Percentiles rank a stretch among this genome's conserved stretches.
These are phyloP conservation scores for Vanrija pseudolonga DNA, from an alignment of 1,284 basidiomycete genomes.

Conservation along the genomic window DNA sequence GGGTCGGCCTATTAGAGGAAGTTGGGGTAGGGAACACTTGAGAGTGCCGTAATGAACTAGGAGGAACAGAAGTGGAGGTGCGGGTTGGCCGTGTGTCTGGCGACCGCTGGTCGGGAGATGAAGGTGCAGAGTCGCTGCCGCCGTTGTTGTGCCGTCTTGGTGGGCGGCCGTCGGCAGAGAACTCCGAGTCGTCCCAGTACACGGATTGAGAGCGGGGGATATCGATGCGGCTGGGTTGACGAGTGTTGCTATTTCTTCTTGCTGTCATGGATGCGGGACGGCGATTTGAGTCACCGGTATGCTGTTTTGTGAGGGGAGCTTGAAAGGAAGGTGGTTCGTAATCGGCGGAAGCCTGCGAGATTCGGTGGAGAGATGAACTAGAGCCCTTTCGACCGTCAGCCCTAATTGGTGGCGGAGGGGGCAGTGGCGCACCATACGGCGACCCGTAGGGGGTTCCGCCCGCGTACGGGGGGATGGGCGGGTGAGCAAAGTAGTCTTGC, in stretches of 20 bases:
- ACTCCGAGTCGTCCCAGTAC: constrained; percentile 45
- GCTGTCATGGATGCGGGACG: not conserved
- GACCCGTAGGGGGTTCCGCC: constrained; percentile 4
- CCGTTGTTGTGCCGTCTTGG: not conserved
- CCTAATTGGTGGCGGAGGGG: constrained; percentile 18
- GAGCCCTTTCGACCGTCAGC: constrained; percentile 9
- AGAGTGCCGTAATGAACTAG: constrained; percentile 12
- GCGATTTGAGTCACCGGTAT: constrained; percentile 8
- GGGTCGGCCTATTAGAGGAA: not conserved
- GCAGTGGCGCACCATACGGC: constrained; percentile 9
- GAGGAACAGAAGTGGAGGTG: too few relatives aligned
- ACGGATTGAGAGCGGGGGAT: constrained; percentile 39
- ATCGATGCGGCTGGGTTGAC: too few relatives aligned
- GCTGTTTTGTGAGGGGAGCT: constrained; percentile 12
- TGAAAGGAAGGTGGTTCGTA: constrained; percentile 20
- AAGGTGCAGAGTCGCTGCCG: not conserved
- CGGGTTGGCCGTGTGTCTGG: constrained; percentile 11
- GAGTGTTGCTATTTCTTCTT: not conserved
- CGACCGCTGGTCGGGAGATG: constrained; percentile 1
- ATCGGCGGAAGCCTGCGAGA: constrained; percentile 8
- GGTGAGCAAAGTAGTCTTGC: constrained; percentile 4
- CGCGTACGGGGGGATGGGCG: constrained; percentile 2
- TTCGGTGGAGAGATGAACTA: constrained; percentile 14
- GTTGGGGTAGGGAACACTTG: constrained; percentile 13
- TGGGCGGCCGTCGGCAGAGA: constrained; percentile 6